Evolutionary conservation across 2,329 filamentous ascomycete genomes (phyloP).

Genomic region (Colletotrichum plurivorum): DNA sequence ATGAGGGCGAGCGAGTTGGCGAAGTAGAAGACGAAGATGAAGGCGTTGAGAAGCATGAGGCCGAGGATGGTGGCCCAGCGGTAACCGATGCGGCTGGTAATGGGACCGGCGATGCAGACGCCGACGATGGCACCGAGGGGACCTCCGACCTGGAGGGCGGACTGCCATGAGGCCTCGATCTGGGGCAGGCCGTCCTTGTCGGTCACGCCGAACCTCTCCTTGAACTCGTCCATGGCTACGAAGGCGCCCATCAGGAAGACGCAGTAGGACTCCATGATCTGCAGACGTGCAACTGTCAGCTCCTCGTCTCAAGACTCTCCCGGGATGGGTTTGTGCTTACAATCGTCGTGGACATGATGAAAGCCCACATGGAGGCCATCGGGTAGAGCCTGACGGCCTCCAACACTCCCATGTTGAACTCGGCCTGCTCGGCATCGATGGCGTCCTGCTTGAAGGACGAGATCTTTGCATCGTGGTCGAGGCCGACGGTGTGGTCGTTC

Average conservation of each 20-base stretch:
- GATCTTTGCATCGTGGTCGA: slow-evolving; percentile 54
- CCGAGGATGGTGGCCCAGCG: slow-evolving; percentile 70
- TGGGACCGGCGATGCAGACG: slow-evolving; percentile 71
- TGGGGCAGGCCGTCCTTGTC: slow-evolving; percentile 47
- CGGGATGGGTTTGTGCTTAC: slow-evolving; percentile 49
- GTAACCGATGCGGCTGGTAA: slow-evolving; percentile 72
- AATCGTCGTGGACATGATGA: slow-evolving; percentile 56
- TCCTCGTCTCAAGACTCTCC: not conserved
- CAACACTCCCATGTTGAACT: slow-evolving; percentile 52
- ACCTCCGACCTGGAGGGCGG: slow-evolving; percentile 68
- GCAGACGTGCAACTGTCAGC: slow-evolving; percentile 41
- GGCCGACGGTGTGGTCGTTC: slow-evolving; percentile 20
- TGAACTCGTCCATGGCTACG: slow-evolving; percentile 65
- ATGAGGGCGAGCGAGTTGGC: slow-evolving; percentile 58
- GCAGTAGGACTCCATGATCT: slow-evolving; percentile 77
- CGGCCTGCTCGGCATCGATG: slow-evolving; percentile 67
- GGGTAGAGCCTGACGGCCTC: slow-evolving; percentile 52
- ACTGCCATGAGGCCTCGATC: slow-evolving; percentile 70
- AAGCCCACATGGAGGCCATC: slow-evolving; percentile 55
- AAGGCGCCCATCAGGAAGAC: slow-evolving; percentile 74
- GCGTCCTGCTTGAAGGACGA: slow-evolving; percentile 65
- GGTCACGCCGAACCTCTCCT: slow-evolving; percentile 59
- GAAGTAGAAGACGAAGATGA: slow-evolving; percentile 68
- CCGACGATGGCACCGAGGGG: slow-evolving; percentile 73
- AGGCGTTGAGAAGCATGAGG: slow-evolving; percentile 70